Percentiles rank a stretch among this genome's conserved stretches.
Evolutionary conservation across 176 grass and related monocot genomes (phyloP).

Genomic region (Rhynchospora pubera): DNA sequence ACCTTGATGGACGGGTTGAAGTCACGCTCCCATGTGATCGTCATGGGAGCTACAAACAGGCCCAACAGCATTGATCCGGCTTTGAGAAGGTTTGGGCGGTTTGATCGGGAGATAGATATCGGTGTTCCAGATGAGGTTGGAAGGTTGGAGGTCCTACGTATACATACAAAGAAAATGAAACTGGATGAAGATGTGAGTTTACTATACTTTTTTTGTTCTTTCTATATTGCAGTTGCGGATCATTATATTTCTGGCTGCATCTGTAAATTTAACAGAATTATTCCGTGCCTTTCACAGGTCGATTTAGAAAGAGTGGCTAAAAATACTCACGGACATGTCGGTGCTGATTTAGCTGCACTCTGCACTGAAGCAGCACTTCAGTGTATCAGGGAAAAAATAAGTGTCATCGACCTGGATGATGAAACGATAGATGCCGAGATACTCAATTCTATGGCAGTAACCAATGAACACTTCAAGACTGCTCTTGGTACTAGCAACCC

Average conservation of each 20-base stretch:
- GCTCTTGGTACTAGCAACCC: slow-evolving; percentile 83
- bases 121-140: slow-evolving; percentile 85
- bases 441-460: slow-evolving; percentile 82
- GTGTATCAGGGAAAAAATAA: slow-evolving; percentile 86
- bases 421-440: slow-evolving; percentile 90
- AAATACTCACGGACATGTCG: slow-evolving; percentile 75
- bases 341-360: slow-evolving; percentile 70
- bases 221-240: neutral
- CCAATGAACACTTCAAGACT: slow-evolving; percentile 89
- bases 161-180: slow-evolving; percentile 94
- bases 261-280: neutral
- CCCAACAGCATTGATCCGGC: slow-evolving; percentile 79
- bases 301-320: slow-evolving; percentile 69
- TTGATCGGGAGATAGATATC: slow-evolving; percentile 84
- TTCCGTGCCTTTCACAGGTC: slow-evolving; percentile 29
- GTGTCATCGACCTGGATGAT: slow-evolving; percentile 80
- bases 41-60: slow-evolving; percentile 80
- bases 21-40: slow-evolving; percentile 70
- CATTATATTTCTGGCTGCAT: neutral
- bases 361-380: slow-evolving; percentile 88
- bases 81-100: slow-evolving; percentile 76
- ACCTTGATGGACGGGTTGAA: slow-evolving; percentile 84
- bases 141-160: slow-evolving; percentile 72
- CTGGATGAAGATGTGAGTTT: slow-evolving; percentile 61
- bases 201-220: neutral